A percentile compares a stretch with the other conserved stretches of the same genome.
phyloP scores from a whole-genome alignment of 108 stramenopile species.

The Fistulifera pelliculosa region DNA sequence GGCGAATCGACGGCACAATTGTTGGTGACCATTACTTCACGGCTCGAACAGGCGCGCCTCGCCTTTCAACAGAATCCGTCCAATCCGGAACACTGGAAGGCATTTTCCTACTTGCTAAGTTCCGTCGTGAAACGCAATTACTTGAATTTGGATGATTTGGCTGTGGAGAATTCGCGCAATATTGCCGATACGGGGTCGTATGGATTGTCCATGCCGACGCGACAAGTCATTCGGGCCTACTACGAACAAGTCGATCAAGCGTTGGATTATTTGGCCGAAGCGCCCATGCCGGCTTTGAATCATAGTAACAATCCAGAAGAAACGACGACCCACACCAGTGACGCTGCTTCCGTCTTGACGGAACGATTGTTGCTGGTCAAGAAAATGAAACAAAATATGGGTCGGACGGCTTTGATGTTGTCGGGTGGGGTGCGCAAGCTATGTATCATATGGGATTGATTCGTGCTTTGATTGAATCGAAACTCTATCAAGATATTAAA shows the following conservation, averaged over 20 bases:
- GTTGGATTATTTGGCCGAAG: slow-evolving; percentile 56
- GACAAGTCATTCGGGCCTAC: slow-evolving; percentile 54
- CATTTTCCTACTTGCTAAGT: slow-evolving; percentile 59
- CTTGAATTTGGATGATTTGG: slow-evolving; percentile 70
- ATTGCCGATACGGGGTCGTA: slow-evolving; percentile 67
- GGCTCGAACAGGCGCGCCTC: slow-evolving; percentile 61
- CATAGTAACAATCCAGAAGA: slow-evolving; percentile 23
- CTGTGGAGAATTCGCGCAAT: slow-evolving; percentile 58
- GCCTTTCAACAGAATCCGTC: slow-evolving; percentile 13
- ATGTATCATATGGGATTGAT: slow-evolving; percentile 92
- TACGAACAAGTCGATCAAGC: slow-evolving; percentile 67
- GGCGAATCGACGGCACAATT: slow-evolving; percentile 49
- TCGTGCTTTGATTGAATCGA: slow-evolving; percentile 69
- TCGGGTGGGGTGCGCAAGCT: slow-evolving; percentile 89
- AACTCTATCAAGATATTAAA: slow-evolving; percentile 70
- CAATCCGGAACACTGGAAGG: slow-evolving; percentile 19
- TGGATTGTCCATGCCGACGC: slow-evolving; percentile 41
- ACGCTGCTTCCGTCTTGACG: slow-evolving; percentile 8
- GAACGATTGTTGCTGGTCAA: slow-evolving; percentile 59
- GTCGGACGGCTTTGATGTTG: slow-evolving; percentile 84
- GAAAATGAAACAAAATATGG: slow-evolving; percentile 84
- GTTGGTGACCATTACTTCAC: slow-evolving; percentile 44
- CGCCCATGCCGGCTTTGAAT: slow-evolving; percentile 6
- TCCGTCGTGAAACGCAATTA: slow-evolving; percentile 88
- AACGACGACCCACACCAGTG: not conserved